Evolutionary conservation across 441 rosid genomes (phyloP), one percentile per base, ranked within the genome.

Genomic region (Erysimum cheiri): DNA sequence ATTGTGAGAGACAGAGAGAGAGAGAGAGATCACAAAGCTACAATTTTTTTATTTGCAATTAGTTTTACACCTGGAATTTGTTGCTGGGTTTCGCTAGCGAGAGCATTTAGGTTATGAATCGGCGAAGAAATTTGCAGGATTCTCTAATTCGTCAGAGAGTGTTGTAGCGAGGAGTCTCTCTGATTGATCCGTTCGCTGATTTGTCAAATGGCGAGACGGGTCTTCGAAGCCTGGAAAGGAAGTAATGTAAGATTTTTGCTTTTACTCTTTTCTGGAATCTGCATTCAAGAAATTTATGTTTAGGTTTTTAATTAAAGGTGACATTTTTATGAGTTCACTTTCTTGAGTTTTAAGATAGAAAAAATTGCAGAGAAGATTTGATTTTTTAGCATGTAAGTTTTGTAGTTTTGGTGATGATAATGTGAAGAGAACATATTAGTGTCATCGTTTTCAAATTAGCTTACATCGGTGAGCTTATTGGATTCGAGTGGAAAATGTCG

Each of bases 141-240:
- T 67, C 68, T 78, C 65, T 50, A 73, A 75, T 76, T 84, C 52
- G 31, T 77, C 72, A 80, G 84, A 66, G 78, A 77, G 57, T 80
- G 43, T 56, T 80, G 43, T 56, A 79, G 83, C 57, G 37, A 59
- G 31, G n/a, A n/a, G n/a, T n/a, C n/a, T n/a, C n/a, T n/a, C n/a
- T n/a, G n/a, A n/a, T 17, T 77, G 75, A 74, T 82, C 63, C 55
- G 58, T 74, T 22, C 33, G 33, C 46, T 76, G 10, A 36, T 60
- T 22, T 22, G 2, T 74, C 67, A 64, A 57, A 93, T 91, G 97
- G 94, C 86, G 22, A 87, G 74, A 81, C 95, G 97, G 80, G 96
- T 93, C 43, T 85, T 80, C 60, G 88, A 91, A 84, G 89, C 77
- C 58, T 91, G 98, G 98, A 87, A 85, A 78, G 98, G 93, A 53